These are phyloP conservation scores for Trichoderma asperellum DNA, from an alignment of 2,329 filamentous ascomycete genomes.

Conservation along the genomic window DNA sequence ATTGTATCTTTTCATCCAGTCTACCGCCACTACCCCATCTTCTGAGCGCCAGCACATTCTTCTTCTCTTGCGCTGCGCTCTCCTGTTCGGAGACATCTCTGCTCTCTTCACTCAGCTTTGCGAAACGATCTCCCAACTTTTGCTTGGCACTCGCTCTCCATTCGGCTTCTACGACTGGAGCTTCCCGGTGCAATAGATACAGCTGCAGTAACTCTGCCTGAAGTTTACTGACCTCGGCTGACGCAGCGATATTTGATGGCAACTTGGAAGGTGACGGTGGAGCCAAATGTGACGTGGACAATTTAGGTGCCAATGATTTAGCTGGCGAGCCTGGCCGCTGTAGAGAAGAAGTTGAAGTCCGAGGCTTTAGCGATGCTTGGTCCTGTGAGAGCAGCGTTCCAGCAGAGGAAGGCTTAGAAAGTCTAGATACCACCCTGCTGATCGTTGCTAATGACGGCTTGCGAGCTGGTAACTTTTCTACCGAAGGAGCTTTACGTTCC, in stretches of 20 bases:
- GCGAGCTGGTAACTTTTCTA: conserved; percentile 21
- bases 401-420: conserved; percentile 22
- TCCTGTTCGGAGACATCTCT: conserved; percentile 45
- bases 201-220: conserved; percentile 70
- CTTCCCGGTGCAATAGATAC: conserved; percentile 64
- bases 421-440: conserved; percentile 2
- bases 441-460: conserved; percentile 29
- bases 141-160: conserved; percentile 62
- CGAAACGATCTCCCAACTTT: conserved; percentile 54
- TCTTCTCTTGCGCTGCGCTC: conserved; percentile 50
- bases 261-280: conserved; percentile 65
- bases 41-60: conserved; percentile 57
- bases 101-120: conserved; percentile 42
- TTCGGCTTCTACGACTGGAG: conserved; percentile 47
- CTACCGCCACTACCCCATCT: conserved; percentile 51
- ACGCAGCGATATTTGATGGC: conserved; percentile 62
- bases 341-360: conserved; percentile 63
- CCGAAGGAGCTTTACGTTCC: conserved; percentile 32
- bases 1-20: conserved; percentile 61
- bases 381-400: conserved; percentile 28
- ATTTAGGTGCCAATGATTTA: conserved; percentile 64
- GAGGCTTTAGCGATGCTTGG: conserved; percentile 42
- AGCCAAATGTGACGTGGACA: conserved; percentile 61
- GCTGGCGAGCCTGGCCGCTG: conserved; percentile 71
- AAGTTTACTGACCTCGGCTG: conserved; percentile 60